phyloP scores from a whole-genome alignment of 1,284 basidiomycete genomes.

The Pseudozyma tsukubaensis region DNA sequence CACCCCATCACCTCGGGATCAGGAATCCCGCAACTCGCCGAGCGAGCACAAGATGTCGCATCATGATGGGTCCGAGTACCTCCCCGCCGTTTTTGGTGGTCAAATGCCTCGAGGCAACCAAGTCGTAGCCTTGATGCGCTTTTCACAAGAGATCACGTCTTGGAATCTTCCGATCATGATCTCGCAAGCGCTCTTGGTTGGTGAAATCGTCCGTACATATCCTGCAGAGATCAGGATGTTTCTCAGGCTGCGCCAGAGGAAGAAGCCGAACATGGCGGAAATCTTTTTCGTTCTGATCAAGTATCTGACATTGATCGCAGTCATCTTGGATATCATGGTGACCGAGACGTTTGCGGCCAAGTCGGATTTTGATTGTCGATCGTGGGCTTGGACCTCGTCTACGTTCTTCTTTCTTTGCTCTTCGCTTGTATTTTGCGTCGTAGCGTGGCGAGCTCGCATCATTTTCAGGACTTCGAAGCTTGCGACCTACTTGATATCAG shows the following conservation, averaged over 20 bases:
- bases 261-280: constrained; percentile 50
- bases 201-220: constrained; percentile 39
- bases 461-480: constrained; percentile 22
- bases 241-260: constrained; percentile 15
- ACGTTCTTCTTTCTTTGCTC: constrained; percentile 44
- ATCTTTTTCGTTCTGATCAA: constrained; percentile 50
- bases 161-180: constrained; percentile 41
- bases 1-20: background rate
- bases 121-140: constrained; percentile 29
- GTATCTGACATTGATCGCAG: constrained; percentile 32
- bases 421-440: constrained; percentile 31
- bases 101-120: constrained; percentile 19
- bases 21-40: background rate
- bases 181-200: constrained; percentile 34
- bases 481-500: constrained; percentile 16
- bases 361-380: constrained; percentile 19
- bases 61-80: constrained; percentile 36
- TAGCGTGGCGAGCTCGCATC: constrained; percentile 43
- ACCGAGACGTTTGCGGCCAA: constrained; percentile 30
- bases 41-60: constrained; percentile 28
- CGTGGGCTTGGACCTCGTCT: constrained; percentile 40
- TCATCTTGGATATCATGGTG: constrained; percentile 31
- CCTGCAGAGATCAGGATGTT: constrained; percentile 42
- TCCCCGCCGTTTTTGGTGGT: constrained; percentile 21
- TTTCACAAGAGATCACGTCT: constrained; percentile 20